Evolutionary conservation across 306 rosid genomes (phyloP).

Genomic region (Benincasa hispida): DNA sequence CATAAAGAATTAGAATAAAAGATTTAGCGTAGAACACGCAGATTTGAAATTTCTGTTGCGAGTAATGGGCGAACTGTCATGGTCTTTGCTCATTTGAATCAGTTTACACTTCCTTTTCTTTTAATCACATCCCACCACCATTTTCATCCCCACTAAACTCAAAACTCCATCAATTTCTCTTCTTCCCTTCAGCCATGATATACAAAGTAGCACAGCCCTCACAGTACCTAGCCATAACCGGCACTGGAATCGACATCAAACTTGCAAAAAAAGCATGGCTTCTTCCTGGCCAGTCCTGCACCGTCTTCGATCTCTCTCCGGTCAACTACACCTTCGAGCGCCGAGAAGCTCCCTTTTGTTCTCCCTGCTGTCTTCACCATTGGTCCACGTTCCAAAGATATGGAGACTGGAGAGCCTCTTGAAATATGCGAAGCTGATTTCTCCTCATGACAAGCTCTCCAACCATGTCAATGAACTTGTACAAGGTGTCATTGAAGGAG

Average conservation of each 20-base stretch:
- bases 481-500: conserved; percentile 48
- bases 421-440: conserved; percentile 34
- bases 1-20: no score
- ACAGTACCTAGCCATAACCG: conserved; percentile 21
- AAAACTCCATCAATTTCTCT: no score
- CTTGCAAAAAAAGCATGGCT: neutral
- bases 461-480: conserved; percentile 37
- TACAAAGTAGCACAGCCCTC: conserved; percentile 17
- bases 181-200: neutral
- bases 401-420: conserved; percentile 20
- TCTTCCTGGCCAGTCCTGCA: conserved; percentile 16
- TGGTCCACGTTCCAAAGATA: conserved; percentile 32
- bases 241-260: conserved; percentile 27
- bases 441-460: conserved; percentile 32
- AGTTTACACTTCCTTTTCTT: no score
- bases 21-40: no score
- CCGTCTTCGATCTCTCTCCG: conserved; percentile 33
- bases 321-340: conserved; percentile 57
- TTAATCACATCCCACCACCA: no score
- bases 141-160: no score
- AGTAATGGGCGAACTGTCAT: no score
- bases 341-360: conserved; percentile 48
- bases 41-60: no score
- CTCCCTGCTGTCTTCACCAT: conserved; percentile 54
- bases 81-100: no score